Percentiles rank a stretch among this genome's conserved stretches.
Conservation (phyloP, 192 early-diverging fungal genomes). For the Linnemannia zychae region DNA sequence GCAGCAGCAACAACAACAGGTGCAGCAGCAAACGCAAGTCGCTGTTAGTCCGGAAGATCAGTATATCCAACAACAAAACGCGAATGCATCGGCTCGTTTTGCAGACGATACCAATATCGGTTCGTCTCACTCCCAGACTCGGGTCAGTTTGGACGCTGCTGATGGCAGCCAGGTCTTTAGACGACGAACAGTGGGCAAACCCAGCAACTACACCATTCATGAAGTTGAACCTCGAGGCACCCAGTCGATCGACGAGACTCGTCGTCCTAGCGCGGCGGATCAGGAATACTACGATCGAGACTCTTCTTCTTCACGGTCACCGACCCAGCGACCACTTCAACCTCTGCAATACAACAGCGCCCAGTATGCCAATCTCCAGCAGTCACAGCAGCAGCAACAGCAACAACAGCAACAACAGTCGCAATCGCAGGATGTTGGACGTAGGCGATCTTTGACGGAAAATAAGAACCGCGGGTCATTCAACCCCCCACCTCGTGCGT, state of each 20-base stretch:
- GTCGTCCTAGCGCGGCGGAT: conserved; percentile 13
- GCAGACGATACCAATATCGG: conserved; percentile 17
- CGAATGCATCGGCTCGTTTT: neutral
- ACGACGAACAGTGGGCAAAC: conserved; percentile 31
- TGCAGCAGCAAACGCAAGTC: conserved; percentile 3
- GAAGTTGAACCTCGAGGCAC: conserved; percentile 22
- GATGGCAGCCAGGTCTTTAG: conserved; percentile 17
- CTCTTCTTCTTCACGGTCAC: neutral
- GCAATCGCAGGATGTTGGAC: conserved; percentile 10
- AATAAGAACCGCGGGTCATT: conserved; percentile 27
- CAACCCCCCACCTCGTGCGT: conserved; percentile 18
- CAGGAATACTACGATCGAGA: conserved; percentile 13
- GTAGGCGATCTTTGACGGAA: conserved; percentile 23
- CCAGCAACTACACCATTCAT: conserved; percentile 6
- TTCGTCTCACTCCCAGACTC: conserved; percentile 22
- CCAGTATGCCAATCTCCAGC: neutral
- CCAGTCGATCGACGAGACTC: conserved; percentile 46
- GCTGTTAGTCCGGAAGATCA: neutral
- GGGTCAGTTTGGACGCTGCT: conserved; percentile 24
- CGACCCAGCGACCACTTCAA: conserved; percentile 9
- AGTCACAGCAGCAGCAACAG: conserved; percentile 23
- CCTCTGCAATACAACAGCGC: conserved; percentile 19
- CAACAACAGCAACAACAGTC: conserved; percentile 26
- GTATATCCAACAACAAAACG: conserved; percentile 7
- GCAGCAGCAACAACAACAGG: neutral